phyloP scores from a whole-genome alignment of 768 basidiomycete species.

The Coprinopsis sp. region DNA sequence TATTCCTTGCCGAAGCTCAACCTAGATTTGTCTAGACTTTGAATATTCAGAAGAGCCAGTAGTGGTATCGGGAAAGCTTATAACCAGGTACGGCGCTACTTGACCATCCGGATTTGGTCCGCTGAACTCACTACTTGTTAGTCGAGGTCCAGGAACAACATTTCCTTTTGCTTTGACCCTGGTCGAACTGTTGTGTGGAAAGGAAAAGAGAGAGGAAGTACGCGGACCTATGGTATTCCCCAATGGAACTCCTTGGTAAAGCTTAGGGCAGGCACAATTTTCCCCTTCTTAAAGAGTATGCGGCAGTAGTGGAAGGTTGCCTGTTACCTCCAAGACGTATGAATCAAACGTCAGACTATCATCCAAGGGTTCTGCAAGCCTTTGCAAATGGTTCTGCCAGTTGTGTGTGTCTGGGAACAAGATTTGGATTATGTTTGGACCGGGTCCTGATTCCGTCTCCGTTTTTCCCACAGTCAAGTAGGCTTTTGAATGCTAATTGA shows the following conservation, averaged over 20 bases:
- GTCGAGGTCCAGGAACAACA: constrained; percentile 76
- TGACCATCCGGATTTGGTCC: too few relatives aligned
- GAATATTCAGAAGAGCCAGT: constrained; percentile 72
- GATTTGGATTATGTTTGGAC: too few relatives aligned
- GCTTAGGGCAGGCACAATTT: background rate
- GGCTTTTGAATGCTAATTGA: too few relatives aligned
- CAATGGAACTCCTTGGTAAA: constrained; percentile 37
- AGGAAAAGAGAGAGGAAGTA: constrained; percentile 57
- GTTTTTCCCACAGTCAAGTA: too few relatives aligned
- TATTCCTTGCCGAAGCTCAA: background rate
- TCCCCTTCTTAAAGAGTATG: too few relatives aligned
- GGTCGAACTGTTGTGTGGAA: constrained; percentile 65
- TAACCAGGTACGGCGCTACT: constrained; percentile 80
- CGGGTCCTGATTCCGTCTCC: too few relatives aligned
- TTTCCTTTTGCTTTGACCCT: constrained; percentile 79
- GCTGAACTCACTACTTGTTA: constrained; percentile 21
- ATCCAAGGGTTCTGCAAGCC: too few relatives aligned
- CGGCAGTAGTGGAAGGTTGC: too few relatives aligned
- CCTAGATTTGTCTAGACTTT: constrained; percentile 42
- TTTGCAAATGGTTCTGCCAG: too few relatives aligned
- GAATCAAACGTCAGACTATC: too few relatives aligned
- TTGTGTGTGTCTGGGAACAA: too few relatives aligned
- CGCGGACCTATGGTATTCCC: constrained; percentile 72
- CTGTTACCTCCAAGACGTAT: too few relatives aligned
- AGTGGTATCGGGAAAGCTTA: constrained; percentile 64